Evolutionary conservation across 441 rosid species (phyloP), one percentile per base, ranked within the genome.

Genomic region (Populus trichocarpa): DNA sequence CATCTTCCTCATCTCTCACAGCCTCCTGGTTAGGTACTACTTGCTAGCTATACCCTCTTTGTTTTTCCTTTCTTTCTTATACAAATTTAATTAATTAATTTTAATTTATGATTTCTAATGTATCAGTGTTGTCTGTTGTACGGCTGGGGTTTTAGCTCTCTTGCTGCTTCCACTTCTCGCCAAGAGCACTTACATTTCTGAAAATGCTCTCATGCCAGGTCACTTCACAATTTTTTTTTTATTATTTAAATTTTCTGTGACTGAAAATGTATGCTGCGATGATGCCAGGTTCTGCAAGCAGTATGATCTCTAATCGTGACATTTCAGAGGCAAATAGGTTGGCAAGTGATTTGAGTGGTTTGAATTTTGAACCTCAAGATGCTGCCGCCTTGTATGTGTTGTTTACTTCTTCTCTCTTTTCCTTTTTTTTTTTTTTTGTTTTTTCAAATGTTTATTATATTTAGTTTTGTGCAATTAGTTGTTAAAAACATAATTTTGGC

Each of bases 121-220:
- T 81, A 78, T 78, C 88, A 90, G 99, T 77, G 89, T 91, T 77
- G 73, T 88, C 64, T 92, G 96, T 83, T 96, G 88, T 85, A 81
- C 79, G 22, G 87, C 97, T 78, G 98, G 97, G 23, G 85, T 94
- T 84, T 10, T 90, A 72, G 95, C 92, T 75, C 89, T 94, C 76
- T 81, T 96, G 36, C 82, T 91, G 30, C 85, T 96, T 13, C 98
- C 99, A 33, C 86, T 90, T 32, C 92, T 96, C 42, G 97, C 97
- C 68, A 94, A 94, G 90, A 96, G 87, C 90, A 93, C 98, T 79
- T 90, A 93, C 88, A 88, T 92, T 77, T 96, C 99, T 20, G 98
- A 93, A 86, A 94, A 96, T 78, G 98, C 98, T 69, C 92, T 96
- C 77, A 90, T 96, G 97, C 98, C 98, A 86, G 97, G 99, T 95